Percentiles rank a stretch among this genome's conserved stretches.
Conservation (phyloP, 148 eudicot genomes). For the Rhododendron kiyosumense region DNA sequence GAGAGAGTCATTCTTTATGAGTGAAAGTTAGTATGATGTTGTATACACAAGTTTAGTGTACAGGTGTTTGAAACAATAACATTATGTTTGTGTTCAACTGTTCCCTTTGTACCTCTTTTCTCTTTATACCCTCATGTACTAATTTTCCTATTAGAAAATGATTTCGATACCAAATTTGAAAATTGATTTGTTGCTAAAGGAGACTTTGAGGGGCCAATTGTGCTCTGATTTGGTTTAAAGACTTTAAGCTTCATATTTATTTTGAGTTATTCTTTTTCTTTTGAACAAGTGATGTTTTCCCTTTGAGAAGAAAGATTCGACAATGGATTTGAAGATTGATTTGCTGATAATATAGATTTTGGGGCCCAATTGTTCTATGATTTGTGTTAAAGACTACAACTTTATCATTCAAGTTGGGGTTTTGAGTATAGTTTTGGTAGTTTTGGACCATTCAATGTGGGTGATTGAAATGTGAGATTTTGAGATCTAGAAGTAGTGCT, state of each 20-base stretch:
- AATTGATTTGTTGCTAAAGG: background rate
- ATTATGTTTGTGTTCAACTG: too few relatives aligned
- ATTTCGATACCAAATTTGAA: background rate
- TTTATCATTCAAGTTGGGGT: conserved; percentile 18
- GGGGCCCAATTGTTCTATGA: conserved; percentile 14
- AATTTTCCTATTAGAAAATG: too few relatives aligned
- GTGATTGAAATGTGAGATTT: conserved; percentile 10
- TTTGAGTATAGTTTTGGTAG: conserved; percentile 25
- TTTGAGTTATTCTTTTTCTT: background rate
- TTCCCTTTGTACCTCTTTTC: too few relatives aligned
- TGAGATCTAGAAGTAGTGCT: conserved; percentile 18
- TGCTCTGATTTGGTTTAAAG: conserved; percentile 26
- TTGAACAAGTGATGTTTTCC: too few relatives aligned
- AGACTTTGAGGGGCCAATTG: conserved; percentile 12
- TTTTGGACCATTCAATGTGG: conserved; percentile 18
- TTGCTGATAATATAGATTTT: background rate
- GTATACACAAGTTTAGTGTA: too few relatives aligned
- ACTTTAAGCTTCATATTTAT: conserved; percentile 15
- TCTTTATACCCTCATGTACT: too few relatives aligned
- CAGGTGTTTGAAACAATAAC: too few relatives aligned
- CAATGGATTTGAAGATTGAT: background rate
- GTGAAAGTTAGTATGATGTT: too few relatives aligned
- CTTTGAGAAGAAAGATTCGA: too few relatives aligned
- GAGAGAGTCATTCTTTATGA: too few relatives aligned
- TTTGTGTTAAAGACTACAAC: conserved; percentile 25